phyloP scores from a whole-genome alignment of 2,329 filamentous ascomycete genomes.

The Xylaria sp. region DNA sequence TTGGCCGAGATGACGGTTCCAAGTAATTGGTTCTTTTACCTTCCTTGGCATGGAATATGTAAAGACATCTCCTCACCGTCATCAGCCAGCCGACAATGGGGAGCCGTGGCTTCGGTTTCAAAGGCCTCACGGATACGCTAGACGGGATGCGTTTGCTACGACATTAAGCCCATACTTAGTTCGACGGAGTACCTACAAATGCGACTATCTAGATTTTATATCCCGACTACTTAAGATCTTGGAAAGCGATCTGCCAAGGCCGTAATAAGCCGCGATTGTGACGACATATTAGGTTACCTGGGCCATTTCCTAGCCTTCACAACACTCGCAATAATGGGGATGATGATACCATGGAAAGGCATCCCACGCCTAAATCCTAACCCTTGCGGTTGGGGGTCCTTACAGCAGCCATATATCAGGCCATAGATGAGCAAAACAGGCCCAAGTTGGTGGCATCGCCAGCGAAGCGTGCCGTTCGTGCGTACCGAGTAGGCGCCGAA shows the following conservation, averaged over 20 bases:
- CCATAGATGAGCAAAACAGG: slow-evolving; percentile 22
- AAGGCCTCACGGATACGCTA: slow-evolving; percentile 14
- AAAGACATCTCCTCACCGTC: slow-evolving; percentile 14
- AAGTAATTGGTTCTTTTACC: slow-evolving; percentile 34
- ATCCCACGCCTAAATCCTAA: slow-evolving; percentile 29
- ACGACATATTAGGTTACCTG: slow-evolving; percentile 28
- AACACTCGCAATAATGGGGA: slow-evolving; percentile 20
- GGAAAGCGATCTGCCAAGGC: slow-evolving; percentile 3
- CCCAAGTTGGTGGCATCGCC: slow-evolving; percentile 25
- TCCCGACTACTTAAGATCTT: neutral
- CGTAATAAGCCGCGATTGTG: slow-evolving; percentile 27
- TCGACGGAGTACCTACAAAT: neutral
- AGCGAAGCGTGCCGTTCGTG: slow-evolving; percentile 26
- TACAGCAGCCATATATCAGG: slow-evolving; percentile 27
- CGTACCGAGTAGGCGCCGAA: slow-evolving; percentile 28
- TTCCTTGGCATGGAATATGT: slow-evolving; percentile 19
- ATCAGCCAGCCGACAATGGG: slow-evolving; percentile 20
- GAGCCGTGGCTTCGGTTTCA: slow-evolving; percentile 32
- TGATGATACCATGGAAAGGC: slow-evolving; percentile 5
- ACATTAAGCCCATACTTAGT: slow-evolving; percentile 3
- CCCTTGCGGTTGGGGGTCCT: slow-evolving; percentile 24
- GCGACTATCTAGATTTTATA: neutral
- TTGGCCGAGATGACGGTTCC: slow-evolving; percentile 34
- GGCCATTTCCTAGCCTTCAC: slow-evolving; percentile 16
- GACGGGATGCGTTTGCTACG: neutral